phyloP scores from a whole-genome alignment of 1,284 basidiomycete genomes.

The Takashimella koratensis region DNA sequence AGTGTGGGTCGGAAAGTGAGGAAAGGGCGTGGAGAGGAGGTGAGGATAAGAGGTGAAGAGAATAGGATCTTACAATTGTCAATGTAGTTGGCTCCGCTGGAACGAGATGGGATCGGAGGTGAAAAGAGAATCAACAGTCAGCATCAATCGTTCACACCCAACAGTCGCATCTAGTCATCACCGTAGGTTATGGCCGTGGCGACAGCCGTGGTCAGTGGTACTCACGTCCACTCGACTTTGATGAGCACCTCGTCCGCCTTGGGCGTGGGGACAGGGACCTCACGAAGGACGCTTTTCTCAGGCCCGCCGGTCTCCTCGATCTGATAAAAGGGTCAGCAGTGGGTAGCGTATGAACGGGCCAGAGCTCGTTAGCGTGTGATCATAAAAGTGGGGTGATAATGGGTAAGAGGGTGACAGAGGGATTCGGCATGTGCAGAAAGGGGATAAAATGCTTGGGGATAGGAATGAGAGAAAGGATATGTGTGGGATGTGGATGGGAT shows the following conservation, averaged over 20 bases:
- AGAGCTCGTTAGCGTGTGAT: background rate
- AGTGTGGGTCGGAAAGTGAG: background rate
- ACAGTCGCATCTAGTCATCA: background rate
- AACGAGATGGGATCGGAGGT: slow-evolving; percentile 10
- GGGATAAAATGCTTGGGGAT: too few species aligned
- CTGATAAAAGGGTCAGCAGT: slow-evolving; percentile 9
- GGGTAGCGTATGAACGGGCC: background rate
- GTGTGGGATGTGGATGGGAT: too few species aligned
- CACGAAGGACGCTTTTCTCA: slow-evolving; percentile 61
- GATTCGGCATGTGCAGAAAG: background rate
- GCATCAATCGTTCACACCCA: slow-evolving; percentile 57
- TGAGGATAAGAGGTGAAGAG: background rate
- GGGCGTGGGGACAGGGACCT: slow-evolving; percentile 61
- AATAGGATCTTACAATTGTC: slow-evolving; percentile 44
- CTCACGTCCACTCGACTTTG: slow-evolving; percentile 60
- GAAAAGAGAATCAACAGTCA: background rate
- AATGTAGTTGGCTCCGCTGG: slow-evolving; percentile 84
- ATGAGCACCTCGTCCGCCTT: slow-evolving; percentile 68
- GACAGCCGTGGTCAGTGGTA: background rate
- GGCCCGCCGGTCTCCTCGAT: slow-evolving; percentile 62
- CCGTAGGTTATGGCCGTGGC: too few species aligned
- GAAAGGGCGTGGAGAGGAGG: background rate
- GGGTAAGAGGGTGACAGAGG: too few species aligned
- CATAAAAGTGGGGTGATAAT: background rate
- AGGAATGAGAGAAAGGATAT: too few species aligned